These are phyloP conservation scores for Phytomonas francai DNA, from an alignment of 208 protist genomes.

Conservation along the genomic window DNA sequence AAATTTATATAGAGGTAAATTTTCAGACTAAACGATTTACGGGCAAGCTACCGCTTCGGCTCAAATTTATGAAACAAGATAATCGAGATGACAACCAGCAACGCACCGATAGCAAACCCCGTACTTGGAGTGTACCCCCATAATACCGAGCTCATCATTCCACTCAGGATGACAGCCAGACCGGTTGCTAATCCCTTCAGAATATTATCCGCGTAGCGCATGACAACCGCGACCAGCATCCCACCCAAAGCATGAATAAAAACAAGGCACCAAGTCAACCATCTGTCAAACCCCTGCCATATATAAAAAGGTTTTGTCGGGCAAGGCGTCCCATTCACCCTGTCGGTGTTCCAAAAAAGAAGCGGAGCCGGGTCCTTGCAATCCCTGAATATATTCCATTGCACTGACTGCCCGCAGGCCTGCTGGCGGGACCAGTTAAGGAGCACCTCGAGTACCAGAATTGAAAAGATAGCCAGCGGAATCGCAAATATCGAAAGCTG, in stretches of 20 bases:
- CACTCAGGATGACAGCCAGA: conserved; percentile 67
- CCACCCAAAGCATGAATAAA: conserved; percentile 69
- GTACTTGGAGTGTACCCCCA: conserved; percentile 32
- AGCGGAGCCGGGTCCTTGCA: background rate
- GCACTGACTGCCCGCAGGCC: conserved; percentile 16
- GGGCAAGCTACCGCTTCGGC: conserved; percentile 12
- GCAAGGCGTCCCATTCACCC: background rate
- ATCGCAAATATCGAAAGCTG: conserved; percentile 76
- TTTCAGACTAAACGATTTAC: background rate
- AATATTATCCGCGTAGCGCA: conserved; percentile 87
- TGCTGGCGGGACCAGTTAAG: conserved; percentile 20
- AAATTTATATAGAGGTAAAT: conserved; percentile 7
- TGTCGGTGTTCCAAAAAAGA: background rate
- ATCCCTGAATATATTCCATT: conserved; percentile 28
- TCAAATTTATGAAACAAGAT: conserved; percentile 65
- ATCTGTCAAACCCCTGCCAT: conserved; percentile 50
- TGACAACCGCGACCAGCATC: conserved; percentile 65
- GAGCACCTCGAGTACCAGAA: conserved; percentile 57
- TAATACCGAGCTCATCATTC: conserved; percentile 41
- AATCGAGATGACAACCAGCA: conserved; percentile 40
- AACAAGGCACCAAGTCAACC: conserved; percentile 55
- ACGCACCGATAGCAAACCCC: conserved; percentile 38
- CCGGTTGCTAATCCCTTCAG: conserved; percentile 81
- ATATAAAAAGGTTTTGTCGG: conserved; percentile 43
- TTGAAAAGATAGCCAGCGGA: conserved; percentile 40